Evolutionary conservation across 2,329 filamentous ascomycete species (phyloP).

Genomic region (Cercospora sp.): DNA sequence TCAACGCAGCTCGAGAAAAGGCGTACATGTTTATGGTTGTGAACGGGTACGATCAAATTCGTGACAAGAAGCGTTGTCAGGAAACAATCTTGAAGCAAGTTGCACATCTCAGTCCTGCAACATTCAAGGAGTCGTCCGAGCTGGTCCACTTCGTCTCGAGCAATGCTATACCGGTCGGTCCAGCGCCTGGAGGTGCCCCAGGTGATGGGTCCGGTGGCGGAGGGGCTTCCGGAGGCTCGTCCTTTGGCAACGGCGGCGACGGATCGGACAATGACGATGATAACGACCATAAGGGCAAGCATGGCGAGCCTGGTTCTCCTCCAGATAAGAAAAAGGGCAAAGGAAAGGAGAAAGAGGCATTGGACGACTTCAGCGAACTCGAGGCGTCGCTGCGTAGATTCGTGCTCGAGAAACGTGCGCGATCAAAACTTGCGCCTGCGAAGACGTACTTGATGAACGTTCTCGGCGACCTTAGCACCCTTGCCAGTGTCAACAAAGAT

Average conservation of each 20-base stretch:
- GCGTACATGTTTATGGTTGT: conserved; percentile 99
- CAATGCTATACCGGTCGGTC: conserved; percentile 80
- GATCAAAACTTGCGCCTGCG: conserved; percentile 92
- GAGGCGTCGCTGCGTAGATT: conserved; percentile 89
- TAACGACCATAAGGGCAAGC: conserved; percentile 58
- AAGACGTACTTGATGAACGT: conserved; percentile 95
- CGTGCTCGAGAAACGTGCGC: conserved; percentile 90
- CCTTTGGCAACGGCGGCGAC: conserved; percentile 42
- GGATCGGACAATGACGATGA: conserved; percentile 46
- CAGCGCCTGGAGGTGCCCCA: conserved; percentile 58
- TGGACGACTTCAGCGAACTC: conserved; percentile 83
- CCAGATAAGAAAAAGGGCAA: conserved; percentile 67
- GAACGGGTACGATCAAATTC: conserved; percentile 92
- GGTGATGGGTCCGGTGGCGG: conserved; percentile 41
- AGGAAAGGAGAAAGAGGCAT: conserved; percentile 72
- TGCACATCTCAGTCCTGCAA: conserved; percentile 80
- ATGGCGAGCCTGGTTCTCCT: conserved; percentile 46
- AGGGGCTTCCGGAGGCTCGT: conserved; percentile 38
- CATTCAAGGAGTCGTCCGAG: conserved; percentile 87
- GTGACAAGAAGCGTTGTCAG: conserved; percentile 86
- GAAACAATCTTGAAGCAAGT: conserved; percentile 94
- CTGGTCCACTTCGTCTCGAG: conserved; percentile 98
- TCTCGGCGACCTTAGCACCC: conserved; percentile 77
- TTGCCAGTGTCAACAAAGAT: conserved; percentile 84
- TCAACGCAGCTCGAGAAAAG: conserved; percentile 92